phyloP scores from a whole-genome alignment of 805 yeast species.

The Wickerhamiella alocasiicola region DNA sequence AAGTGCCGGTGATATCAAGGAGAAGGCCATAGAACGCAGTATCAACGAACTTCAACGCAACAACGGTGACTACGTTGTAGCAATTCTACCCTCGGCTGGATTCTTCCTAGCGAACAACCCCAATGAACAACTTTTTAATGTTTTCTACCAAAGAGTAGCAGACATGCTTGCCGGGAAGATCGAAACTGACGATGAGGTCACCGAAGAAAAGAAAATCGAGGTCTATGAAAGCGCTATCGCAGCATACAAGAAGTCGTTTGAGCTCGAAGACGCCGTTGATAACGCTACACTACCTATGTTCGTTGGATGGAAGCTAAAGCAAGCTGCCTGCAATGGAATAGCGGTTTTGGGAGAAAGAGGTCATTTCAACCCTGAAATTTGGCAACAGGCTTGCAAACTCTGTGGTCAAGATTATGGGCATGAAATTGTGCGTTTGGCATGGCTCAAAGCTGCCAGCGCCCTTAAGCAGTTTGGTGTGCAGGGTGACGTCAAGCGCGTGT shows the following conservation, averaged over 20 bases:
- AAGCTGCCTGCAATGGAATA: slow-evolving; percentile 35
- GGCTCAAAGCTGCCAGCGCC: slow-evolving; percentile 30
- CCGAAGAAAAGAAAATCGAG: slow-evolving; percentile 16
- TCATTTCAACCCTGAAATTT: slow-evolving; percentile 11
- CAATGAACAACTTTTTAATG: slow-evolving; percentile 22
- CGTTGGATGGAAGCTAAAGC: slow-evolving; percentile 52
- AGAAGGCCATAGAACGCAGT: slow-evolving; percentile 35
- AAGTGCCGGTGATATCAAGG: slow-evolving; percentile 25
- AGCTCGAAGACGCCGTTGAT: slow-evolving; percentile 18
- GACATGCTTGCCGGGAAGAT: slow-evolving; percentile 30
- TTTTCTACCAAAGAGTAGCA: slow-evolving; percentile 31
- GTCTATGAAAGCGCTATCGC: slow-evolving; percentile 16
- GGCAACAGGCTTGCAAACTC: slow-evolving; percentile 12
- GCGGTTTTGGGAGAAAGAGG: slow-evolving; percentile 15
- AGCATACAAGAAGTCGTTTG: slow-evolving; percentile 9
- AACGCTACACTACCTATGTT: slow-evolving; percentile 25
- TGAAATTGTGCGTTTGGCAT: slow-evolving; percentile 49
- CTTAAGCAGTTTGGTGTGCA: slow-evolving; percentile 16
- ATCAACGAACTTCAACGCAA: slow-evolving; percentile 51
- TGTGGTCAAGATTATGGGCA: slow-evolving; percentile 16
- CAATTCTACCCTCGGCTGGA: slow-evolving; percentile 43
- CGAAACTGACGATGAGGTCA: slow-evolving; percentile 17
- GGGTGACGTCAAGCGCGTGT: slow-evolving; percentile 18
- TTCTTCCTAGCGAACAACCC: slow-evolving; percentile 35
- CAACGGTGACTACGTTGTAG: slow-evolving; percentile 50